Base-by-base conservation (phyloP, 495 filamentous ascomycete genomes). In the Podospora anserina region DNA sequence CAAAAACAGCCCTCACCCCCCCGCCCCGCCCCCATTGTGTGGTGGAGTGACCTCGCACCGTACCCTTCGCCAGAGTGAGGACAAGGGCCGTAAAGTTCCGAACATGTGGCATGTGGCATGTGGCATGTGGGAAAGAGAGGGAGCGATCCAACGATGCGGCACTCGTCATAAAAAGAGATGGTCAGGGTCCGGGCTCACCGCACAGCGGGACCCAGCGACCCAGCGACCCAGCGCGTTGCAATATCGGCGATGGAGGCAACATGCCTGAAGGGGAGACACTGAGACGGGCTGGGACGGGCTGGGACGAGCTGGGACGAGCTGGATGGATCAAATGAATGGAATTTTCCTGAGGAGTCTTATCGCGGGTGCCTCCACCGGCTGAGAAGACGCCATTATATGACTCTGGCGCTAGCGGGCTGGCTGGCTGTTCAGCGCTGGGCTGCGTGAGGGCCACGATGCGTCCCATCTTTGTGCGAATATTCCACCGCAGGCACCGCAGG, bases 351-450 rank as follows among this genome's bases (percentile, higher is more conserved):
- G 30, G 6, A 61, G 23, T 18, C 18, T 34, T 20, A 63, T 63
- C 61, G 61, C 61, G 61, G 34, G 3, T 39, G 61, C 61, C 61
- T 44, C 61, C 61, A 63, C 61, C 28, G 18, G 39, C 34, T 19
- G 27, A 63, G 32, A 61, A 63, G 18, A 63, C 61, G 61, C 61
- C 61, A 32, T 20, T 20, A 20, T 26, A 20, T 44, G 27, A 32
- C 32, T 49, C 0, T 61, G 27, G 11, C 30, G 27, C 32, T 63
- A 63, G 61, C 28, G 20, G 19, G 28, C 27, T 61, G 30, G 23
- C 23, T 23, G 19, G 59, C 59, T 32, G 23, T 20, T 26, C 27
- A 27, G 16, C 59, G 16, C 32, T 23, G 23, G 23, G 23, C 23
- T 23, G n/a, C 19, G n/a, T 7, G 61, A 63, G 28, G 32, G 9